Evolutionary conservation across 495 filamentous ascomycete species (phyloP).

Genomic region (Staphylotrichum tortipilum): DNA sequence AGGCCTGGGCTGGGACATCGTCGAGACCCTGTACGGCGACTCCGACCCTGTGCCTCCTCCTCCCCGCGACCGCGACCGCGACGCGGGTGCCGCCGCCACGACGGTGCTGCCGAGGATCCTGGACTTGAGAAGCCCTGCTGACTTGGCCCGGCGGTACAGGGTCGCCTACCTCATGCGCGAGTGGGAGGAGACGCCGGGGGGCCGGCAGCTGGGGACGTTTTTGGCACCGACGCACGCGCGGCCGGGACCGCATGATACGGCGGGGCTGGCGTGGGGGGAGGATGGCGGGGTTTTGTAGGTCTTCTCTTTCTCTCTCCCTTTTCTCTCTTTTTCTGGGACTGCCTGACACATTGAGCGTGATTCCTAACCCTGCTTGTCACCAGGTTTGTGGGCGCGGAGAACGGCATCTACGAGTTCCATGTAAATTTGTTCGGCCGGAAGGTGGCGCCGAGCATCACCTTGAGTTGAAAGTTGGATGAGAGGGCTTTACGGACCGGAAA

Average conservation of each 20-base stretch:
- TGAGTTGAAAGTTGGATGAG: slow-evolving; percentile 40
- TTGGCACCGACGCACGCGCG: slow-evolving; percentile 12
- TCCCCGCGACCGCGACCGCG: too few species aligned
- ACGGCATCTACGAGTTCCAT: slow-evolving; percentile 66
- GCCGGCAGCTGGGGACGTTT: slow-evolving; percentile 10
- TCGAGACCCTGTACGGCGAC: slow-evolving; percentile 21
- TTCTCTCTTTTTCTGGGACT: too few species aligned
- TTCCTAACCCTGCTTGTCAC: too few species aligned
- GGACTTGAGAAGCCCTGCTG: slow-evolving; percentile 1
- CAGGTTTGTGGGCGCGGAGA: slow-evolving; percentile 61
- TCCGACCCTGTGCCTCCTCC: slow-evolving; percentile 5
- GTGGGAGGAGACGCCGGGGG: slow-evolving; percentile 21
- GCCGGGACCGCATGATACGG: slow-evolving; percentile 44
- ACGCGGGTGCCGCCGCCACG: too few species aligned
- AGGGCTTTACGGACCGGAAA: not conserved
- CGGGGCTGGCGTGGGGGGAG: slow-evolving; percentile 61
- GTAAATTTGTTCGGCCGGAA: slow-evolving; percentile 59
- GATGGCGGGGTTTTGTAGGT: slow-evolving; percentile 65
- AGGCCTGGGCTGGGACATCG: slow-evolving; percentile 13
- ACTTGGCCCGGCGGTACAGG: slow-evolving; percentile 14
- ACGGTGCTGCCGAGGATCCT: not conserved
- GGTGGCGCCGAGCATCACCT: slow-evolving; percentile 52
- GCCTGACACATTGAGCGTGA: too few species aligned
- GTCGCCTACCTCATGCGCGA: slow-evolving; percentile 24
- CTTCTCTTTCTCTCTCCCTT: too few species aligned